Base-by-base conservation (phyloP, 2,329 filamentous ascomycete genomes). In the Arthrinium phaeospermum region DNA sequence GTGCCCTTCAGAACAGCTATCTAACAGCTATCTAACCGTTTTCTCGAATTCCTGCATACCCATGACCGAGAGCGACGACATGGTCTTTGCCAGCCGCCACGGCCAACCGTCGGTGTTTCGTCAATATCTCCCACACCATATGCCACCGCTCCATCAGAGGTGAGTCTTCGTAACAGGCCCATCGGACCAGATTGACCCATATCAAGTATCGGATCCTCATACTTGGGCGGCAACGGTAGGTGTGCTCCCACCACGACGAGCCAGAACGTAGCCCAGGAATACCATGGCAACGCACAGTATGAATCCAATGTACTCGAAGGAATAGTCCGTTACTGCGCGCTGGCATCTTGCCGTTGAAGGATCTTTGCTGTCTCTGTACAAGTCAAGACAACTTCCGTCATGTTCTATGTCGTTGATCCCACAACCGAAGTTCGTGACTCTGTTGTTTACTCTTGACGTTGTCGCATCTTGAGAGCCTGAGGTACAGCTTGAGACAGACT, bases 391-490 rank as follows among this genome's bases (percentile, higher is more conserved):
- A n/a, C n/a, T n/a, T n/a, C n/a, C n/a, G n/a, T n/a, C n/a, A n/a
- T n/a, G n/a, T n/a, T n/a, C n/a, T n/a, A n/a, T n/a, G n/a, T 27
- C 3, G 0, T 10, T 14, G n/a, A 12, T 5, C 2, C 10, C 1
- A 27, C 51, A 53, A 30, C 51, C 51, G 4, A 53, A 30, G 2
- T 22, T 37, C 2, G 22, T 6, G 16, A 61, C 16, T 12, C 34
- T 22, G 30, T 61, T 61, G 4, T 8, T 0, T 3, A 0, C 16
- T 22, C 27, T 61, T 19, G n/a, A n/a, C n/a, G n/a, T n/a, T n/a
- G n/a, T n/a, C n/a, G n/a, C n/a, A n/a, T n/a, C n/a, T n/a, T n/a
- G n/a, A n/a, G n/a, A n/a, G n/a, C n/a, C n/a, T n/a, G 34, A 1
- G 10, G 19, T 64, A 22, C 57, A 64, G 34, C 34, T 64, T 13